These are phyloP conservation scores for Colletotrichum abscissum DNA, from an alignment of 2,329 filamentous ascomycete species.

Conservation along the genomic window DNA sequence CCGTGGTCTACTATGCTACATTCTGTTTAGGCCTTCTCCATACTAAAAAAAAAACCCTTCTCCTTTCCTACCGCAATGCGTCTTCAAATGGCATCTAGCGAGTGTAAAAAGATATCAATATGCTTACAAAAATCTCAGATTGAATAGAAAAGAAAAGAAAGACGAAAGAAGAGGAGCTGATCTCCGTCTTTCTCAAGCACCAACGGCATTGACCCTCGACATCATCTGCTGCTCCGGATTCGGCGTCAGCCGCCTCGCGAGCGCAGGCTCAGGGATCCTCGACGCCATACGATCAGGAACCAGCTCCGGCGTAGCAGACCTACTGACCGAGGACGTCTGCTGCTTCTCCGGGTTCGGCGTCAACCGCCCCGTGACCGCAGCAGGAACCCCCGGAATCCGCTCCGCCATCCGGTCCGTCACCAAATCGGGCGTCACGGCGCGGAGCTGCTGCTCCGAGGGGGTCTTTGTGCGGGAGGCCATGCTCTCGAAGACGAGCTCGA, in stretches of 20 bases:
- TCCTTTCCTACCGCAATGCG: neutral
- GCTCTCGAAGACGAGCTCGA: conserved; percentile 32
- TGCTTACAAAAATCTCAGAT: too few species aligned
- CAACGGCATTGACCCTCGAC: conserved; percentile 41
- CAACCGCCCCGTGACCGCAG: conserved; percentile 52
- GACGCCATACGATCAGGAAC: conserved; percentile 58
- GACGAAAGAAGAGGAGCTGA: neutral
- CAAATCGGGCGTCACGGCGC: conserved; percentile 64
- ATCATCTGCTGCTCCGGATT: conserved; percentile 57
- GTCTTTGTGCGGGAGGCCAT: conserved; percentile 32
- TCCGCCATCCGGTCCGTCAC: conserved; percentile 60
- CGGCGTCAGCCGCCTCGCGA: conserved; percentile 58
- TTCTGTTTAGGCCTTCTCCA: neutral
- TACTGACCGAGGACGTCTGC: conserved; percentile 8
- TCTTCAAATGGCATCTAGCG: neutral
- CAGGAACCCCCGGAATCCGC: conserved; percentile 57
- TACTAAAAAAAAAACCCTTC: too few species aligned
- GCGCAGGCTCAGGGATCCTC: conserved; percentile 57
- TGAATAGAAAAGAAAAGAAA: too few species aligned
- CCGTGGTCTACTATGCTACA: conserved; percentile 19
- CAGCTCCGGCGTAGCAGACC: conserved; percentile 64
- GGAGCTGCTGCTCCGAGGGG: conserved; percentile 55
- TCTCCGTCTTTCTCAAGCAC: conserved; percentile 35
- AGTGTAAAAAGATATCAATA: neutral
- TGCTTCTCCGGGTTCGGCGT: conserved; percentile 61